Evolutionary conservation across 345 rosid species (phyloP), one percentile per base, ranked within the genome.

Genomic region (Orychophragmus violaceus): DNA sequence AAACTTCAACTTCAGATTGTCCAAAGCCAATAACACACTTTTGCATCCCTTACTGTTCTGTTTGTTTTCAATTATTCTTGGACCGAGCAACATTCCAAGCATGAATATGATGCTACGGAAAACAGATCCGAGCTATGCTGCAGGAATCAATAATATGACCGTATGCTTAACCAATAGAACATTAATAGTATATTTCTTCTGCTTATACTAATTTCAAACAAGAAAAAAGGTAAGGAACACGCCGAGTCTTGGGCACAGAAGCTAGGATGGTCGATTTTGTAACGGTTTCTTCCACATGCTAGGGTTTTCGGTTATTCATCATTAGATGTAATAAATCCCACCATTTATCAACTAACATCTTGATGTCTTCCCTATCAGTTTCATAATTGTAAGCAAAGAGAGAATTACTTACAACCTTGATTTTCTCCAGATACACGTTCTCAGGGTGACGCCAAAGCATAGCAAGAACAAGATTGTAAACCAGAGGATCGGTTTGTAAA

Each of bases 371-470:
- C 76, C 95, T 81, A 17, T 84, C 85, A 41, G 10, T 6, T 41
- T 41, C 46, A 16, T 7, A 41, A 41, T 41, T 41, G 46, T 41
- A 16, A 41, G 21, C 46, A 41, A 41, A 41, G 46, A 39, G 18
- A 41, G 46, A 42, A 52, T n/a, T 16, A 41, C 46, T 41, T 13
- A 41, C 46, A 41, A 83, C 95, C 60, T 85, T 84, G 18, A 83
- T 82, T 50, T 72, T 64, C 28, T 84, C 81, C 2, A 89, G 69
- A 74, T 85, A 77, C 12, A 89, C 84, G 1, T 82, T 85, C 62
- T 82, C 89, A 3, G 88, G 96, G 35, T 89, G 98, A 45, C 87
- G 95, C 90, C 96, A 91, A 18, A 91, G 63, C 85, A 89, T 66
- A 42, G 95, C 91, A 54, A 87, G 44, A 25, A 84, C 77, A 33